These are phyloP conservation scores for Trichoderma polysporum DNA, from an alignment of 2,329 filamentous ascomycete genomes.

Conservation along the genomic window DNA sequence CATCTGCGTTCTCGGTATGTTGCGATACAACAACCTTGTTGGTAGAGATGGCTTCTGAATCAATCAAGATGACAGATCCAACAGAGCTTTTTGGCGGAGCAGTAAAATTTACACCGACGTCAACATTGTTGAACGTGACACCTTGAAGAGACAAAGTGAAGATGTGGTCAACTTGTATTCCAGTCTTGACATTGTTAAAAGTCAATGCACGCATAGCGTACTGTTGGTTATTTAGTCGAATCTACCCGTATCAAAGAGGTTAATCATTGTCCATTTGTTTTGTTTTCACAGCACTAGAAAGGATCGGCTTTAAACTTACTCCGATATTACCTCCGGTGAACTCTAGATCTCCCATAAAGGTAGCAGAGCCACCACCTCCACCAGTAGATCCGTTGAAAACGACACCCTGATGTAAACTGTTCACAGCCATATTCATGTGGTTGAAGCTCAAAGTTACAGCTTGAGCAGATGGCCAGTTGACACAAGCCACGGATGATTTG, in stretches of 20 bases:
- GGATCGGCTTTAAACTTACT: neutral
- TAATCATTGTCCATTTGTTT: neutral
- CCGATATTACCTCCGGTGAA: conserved; percentile 19
- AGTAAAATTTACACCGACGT: conserved; percentile 21
- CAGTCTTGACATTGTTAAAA: conserved; percentile 22
- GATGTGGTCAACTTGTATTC: conserved; percentile 20
- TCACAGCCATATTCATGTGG: conserved; percentile 18
- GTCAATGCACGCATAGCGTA: conserved; percentile 20
- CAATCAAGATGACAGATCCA: conserved; percentile 21
- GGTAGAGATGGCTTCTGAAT: conserved; percentile 20
- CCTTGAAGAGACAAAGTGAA: conserved; percentile 23
- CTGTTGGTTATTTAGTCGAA: conserved; percentile 22
- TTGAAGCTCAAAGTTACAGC: conserved; percentile 22
- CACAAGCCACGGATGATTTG: conserved; percentile 17
- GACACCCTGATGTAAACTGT: conserved; percentile 21
- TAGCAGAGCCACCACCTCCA: conserved; percentile 22
- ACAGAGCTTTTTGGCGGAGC: conserved; percentile 19
- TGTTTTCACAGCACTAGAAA: neutral
- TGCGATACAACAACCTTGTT: conserved; percentile 20
- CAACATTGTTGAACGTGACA: conserved; percentile 19
- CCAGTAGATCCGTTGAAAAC: conserved; percentile 22
- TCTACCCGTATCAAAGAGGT: neutral
- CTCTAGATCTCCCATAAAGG: conserved; percentile 21
- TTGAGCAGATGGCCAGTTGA: conserved; percentile 23
- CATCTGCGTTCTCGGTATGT: conserved; percentile 22